Conservation (phyloP, 768 basidiomycete genomes). For the Lactarius quietus region DNA sequence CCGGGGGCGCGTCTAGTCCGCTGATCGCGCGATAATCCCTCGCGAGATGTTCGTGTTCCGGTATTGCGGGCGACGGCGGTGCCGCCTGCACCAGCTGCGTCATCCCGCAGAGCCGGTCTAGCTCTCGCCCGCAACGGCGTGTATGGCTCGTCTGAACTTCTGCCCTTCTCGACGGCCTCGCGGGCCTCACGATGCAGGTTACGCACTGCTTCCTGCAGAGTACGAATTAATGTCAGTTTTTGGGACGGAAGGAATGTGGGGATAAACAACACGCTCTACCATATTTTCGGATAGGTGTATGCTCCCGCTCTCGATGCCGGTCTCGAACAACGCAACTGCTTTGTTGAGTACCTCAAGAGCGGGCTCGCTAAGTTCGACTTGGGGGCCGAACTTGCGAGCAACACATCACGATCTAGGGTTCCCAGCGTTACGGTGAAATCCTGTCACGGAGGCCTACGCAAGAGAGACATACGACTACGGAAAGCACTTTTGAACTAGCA, state of each 20-base stretch:
- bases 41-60: constrained; percentile 16
- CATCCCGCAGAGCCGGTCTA: constrained; percentile 36
- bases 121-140: constrained; percentile 28
- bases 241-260: background rate
- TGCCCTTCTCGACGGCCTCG: constrained; percentile 30
- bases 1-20: constrained; percentile 11
- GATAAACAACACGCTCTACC: background rate
- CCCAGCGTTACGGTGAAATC: background rate
- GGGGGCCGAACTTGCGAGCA: constrained; percentile 38
- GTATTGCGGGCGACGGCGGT: background rate
- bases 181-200: constrained; percentile 34
- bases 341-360: constrained; percentile 38
- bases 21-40: constrained; percentile 20
- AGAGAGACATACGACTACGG: constrained; percentile 53
- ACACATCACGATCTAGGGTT: constrained; percentile 42
- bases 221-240: background rate
- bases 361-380: constrained; percentile 36
- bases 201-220: constrained; percentile 31
- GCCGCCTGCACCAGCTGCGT: constrained; percentile 29
- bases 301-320: constrained; percentile 28
- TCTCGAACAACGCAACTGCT: constrained; percentile 33
- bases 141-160: constrained; percentile 16
- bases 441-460: too few species aligned
- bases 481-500: constrained; percentile 65
- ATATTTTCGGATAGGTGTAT: constrained; percentile 30